Conservation (phyloP, 331 rosid genomes). For the Erythrophleum ivorense region DNA sequence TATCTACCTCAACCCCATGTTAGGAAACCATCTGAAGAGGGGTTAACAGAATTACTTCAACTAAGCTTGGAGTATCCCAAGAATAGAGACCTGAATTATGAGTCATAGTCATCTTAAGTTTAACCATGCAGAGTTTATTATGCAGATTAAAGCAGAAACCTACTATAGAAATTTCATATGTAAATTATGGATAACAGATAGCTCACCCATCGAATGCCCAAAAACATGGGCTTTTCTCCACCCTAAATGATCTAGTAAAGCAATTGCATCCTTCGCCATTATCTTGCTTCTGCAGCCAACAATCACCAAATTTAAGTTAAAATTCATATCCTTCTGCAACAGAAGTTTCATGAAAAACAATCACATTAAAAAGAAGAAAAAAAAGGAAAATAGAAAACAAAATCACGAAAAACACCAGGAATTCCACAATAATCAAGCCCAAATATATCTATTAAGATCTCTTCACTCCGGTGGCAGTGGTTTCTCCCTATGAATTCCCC, state of each 20-base stretch:
- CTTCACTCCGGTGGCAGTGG: neutral
- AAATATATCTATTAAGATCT: neutral
- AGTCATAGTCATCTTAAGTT: neutral
- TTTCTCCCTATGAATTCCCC: neutral
- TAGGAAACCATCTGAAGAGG: neutral
- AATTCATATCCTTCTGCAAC: neutral
- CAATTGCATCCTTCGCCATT: conserved; percentile 95
- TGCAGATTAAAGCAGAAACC: neutral
- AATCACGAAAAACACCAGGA: too few relatives aligned
- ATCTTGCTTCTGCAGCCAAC: conserved; percentile 75
- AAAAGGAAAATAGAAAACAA: neutral
- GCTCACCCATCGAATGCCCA: conserved; percentile 98
- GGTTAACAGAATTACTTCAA: conserved; percentile 2
- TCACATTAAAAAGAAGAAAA: neutral
- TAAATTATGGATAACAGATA: conserved; percentile 31
- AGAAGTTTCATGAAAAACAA: neutral
- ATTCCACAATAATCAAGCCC: neutral
- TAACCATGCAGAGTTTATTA: neutral
- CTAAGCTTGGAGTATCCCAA: neutral
- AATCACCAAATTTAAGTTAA: conserved; percentile 24
- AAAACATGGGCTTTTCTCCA: conserved; percentile 87
- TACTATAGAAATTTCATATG: neutral
- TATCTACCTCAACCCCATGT: neutral
- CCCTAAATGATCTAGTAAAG: conserved; percentile 84
- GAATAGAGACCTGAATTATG: neutral